phyloP scores from a whole-genome alignment of 345 rosid genomes.

The Syzygium oleosum region DNA sequence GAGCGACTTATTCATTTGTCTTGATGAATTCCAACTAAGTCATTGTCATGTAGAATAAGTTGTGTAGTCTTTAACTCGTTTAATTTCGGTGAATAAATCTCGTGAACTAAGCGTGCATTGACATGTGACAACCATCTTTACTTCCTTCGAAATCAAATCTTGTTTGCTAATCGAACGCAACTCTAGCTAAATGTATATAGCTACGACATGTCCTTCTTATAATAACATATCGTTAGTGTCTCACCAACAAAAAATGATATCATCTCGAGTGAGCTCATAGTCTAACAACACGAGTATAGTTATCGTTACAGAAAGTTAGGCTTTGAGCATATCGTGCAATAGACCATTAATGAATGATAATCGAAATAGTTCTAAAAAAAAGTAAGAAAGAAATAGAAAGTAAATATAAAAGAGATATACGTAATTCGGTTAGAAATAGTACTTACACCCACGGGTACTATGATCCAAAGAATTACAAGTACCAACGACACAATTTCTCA shows the following conservation, averaged over 20 bases:
- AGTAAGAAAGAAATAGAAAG: not conserved
- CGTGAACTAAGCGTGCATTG: not conserved
- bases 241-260: not conserved
- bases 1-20: not conserved
- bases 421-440: fast-evolving
- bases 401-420: not conserved
- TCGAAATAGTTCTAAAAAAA: not conserved
- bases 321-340: not conserved
- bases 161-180: not conserved
- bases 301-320: not conserved
- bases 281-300: not conserved
- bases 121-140: not conserved
- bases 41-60: no score
- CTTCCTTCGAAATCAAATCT: not conserved
- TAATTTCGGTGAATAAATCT: not conserved
- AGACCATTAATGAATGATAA: not conserved
- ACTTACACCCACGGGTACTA: not conserved
- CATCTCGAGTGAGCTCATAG: not conserved
- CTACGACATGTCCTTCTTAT: not conserved
- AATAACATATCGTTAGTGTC: not conserved
- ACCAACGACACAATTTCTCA: fast-evolving
- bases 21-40: no score
- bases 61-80: not conserved
- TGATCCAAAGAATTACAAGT: not conserved
- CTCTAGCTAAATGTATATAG: not conserved